Base-by-base conservation (phyloP, 1,284 basidiomycete genomes). In the Ganoderma leucocontextum region DNA sequence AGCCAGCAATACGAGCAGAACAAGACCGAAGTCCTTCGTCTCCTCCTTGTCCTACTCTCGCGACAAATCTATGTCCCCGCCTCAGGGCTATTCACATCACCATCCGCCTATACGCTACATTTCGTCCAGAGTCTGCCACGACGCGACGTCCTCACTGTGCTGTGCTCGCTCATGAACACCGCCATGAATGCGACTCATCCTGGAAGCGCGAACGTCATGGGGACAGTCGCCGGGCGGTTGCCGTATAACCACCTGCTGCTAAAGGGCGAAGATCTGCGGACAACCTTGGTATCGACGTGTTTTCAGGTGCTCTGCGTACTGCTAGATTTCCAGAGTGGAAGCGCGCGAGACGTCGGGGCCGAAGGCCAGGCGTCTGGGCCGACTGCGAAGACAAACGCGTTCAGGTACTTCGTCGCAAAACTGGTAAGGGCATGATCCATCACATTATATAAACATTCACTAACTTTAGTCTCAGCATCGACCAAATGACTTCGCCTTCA, bases 171-270 rank as follows among this genome's bases (percentile, higher is more conserved):
- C 60, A 84, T 98, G 70, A 98, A 98, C 78, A 96, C 94, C 7
- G 89, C 91, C 17, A 89, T 98, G 83, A 93, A 92, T 76, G 88
- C 90, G 0, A 80, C 87, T 29, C 82, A 82, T 63, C 78, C 82
- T 39, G 80, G 78, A 49, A 82, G 80, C 44, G 83, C 82, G 57
- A 87, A 84, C 57, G 70, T 79, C n/a, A 87, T 93, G 64, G 88
- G 87, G 29, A 86, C 86, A 47, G 87, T 90, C 81, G 84, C 91
- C 33, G 87, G 87, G 67, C 87, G 89, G 70, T 80, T 96, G 52
- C 95, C 95, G 0, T 96, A 96, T 77, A 95, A 95, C 74, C 94
- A 96, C 77, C 86, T 96, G 9, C 90, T 96, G n/a, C 93, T 94
- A 76, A 95, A 95, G 76, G 92, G 92, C 22, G 94, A 94, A 72